Base-by-base conservation (phyloP, 148 eudicot genomes). In the Fallopia convolvulus region DNA sequence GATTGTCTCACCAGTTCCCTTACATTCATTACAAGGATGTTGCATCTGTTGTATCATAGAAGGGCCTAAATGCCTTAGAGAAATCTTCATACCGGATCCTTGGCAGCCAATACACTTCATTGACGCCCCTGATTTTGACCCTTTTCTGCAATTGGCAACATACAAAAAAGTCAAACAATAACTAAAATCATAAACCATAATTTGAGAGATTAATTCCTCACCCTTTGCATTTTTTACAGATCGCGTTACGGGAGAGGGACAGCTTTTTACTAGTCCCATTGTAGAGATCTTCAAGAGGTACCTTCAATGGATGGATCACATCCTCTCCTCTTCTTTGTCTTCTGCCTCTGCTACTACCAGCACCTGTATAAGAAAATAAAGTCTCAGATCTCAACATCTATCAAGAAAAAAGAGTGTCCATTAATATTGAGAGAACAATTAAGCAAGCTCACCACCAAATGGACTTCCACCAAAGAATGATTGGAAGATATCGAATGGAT, bases 41-140 rank as follows among this genome's bases (percentile, higher is more conserved):
- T 86, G 89, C 89, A 86, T 86, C 72, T 86, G 89, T 80, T 86
- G 89, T 74, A 87, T 87, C 90, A 87, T 87, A 39, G 86, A 84
- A 73, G 90, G 90, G 8, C 90, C 90, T 40, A 87, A 81, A 36
- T 87, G 90, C 58, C 90, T 83, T 40, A 87, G 80, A 3, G 90
- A 75, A 4, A 87, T 83, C 70, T 84, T 87, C 89, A 87, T 87
- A 68, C 89, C 89, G 55, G 84, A 79, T 26, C 89, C 89, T 81
- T 85, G 84, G 40, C 90, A 87, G 8, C 90, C 90, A 55, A 79
- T 70, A 77, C 90, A 87, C 53, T 74, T 87, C 83, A 80, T 81
- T 41, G 90, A 87, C 21, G 87, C 90, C 56, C 90, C 90, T 3
- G 90, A 87, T 48, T 87, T 87, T 33, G 90, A 87, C 21, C 90